Evolutionary conservation across 2,329 filamentous ascomycete species (phyloP).

Genomic region (Neofusicoccum cordaticola): DNA sequence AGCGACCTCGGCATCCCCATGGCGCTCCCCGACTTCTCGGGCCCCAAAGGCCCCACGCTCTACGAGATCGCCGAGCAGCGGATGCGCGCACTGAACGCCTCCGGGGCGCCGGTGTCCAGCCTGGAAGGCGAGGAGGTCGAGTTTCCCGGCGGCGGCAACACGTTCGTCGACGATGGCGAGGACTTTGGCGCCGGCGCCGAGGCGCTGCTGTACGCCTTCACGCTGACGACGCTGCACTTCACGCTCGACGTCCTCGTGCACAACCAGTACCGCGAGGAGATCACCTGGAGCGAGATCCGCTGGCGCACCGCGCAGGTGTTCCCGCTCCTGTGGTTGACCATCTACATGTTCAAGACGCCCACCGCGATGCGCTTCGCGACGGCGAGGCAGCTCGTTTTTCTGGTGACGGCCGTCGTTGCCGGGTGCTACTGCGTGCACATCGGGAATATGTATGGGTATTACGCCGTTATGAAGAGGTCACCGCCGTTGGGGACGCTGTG

Average conservation of each 20-base stretch:
- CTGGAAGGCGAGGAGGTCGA: slow-evolving; percentile 9
- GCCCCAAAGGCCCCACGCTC: slow-evolving; percentile 60
- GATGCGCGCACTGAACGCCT: slow-evolving; percentile 39
- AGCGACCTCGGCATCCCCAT: slow-evolving; percentile 51
- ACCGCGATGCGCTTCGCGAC: slow-evolving; percentile 44
- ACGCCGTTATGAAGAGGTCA: slow-evolving; percentile 86
- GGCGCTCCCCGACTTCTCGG: slow-evolving; percentile 60
- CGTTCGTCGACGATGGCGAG: slow-evolving; percentile 35
- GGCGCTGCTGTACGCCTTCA: slow-evolving; percentile 51
- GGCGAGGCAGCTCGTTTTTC: slow-evolving; percentile 57
- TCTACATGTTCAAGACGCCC: slow-evolving; percentile 44
- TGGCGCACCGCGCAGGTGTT: slow-evolving; percentile 48
- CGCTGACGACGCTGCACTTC: slow-evolving; percentile 70
- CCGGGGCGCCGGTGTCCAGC: slow-evolving; percentile 25
- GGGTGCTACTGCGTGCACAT: slow-evolving; percentile 81
- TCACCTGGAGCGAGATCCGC: slow-evolving; percentile 58
- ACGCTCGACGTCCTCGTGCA: slow-evolving; percentile 77
- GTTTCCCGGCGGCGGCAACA: slow-evolving; percentile 17
- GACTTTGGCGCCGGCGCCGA: slow-evolving; percentile 47
- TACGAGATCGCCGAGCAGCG: slow-evolving; percentile 68
- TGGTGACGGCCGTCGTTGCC: slow-evolving; percentile 55
- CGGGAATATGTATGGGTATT: slow-evolving; percentile 76
- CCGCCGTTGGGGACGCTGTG: slow-evolving; percentile 87
- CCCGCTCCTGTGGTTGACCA: slow-evolving; percentile 44
- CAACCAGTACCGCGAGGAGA: slow-evolving; percentile 69